Evolutionary conservation across 768 basidiomycete genomes (phyloP).

Genomic region (Tulasnella sp.): DNA sequence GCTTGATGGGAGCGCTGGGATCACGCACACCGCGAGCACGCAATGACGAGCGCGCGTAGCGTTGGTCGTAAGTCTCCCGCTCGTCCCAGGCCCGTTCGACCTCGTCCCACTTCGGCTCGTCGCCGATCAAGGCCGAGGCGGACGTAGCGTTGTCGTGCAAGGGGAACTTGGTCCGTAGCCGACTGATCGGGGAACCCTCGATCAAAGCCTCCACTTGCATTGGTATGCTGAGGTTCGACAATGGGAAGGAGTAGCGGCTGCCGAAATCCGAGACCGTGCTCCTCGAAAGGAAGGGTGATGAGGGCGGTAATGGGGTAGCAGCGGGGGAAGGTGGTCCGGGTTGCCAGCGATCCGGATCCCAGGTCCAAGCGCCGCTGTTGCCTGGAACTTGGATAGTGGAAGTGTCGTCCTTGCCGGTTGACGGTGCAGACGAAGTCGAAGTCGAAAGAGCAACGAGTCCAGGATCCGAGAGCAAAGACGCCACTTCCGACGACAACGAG

Average conservation of each 20-base stretch:
- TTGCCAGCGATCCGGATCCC: constrained; percentile 20
- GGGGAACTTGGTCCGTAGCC: constrained; percentile 46
- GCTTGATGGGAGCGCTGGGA: constrained; percentile 53
- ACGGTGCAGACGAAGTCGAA: constrained; percentile 42
- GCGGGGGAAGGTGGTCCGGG: constrained; percentile 31
- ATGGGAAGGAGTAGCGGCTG: constrained; percentile 69
- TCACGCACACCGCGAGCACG: constrained; percentile 34
- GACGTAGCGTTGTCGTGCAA: constrained; percentile 24
- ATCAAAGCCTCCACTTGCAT: constrained; percentile 90
- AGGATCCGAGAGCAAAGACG: not conserved
- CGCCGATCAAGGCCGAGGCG: not conserved
- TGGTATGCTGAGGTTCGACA: constrained; percentile 62
- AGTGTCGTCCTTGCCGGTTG: constrained; percentile 41
- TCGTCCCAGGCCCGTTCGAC: constrained; percentile 39
- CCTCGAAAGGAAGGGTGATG: constrained; percentile 61
- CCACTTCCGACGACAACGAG: not conserved
- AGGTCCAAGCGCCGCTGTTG: not conserved
- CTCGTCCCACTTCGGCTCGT: constrained; percentile 35
- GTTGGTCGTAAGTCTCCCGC: constrained; percentile 39
- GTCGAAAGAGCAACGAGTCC: constrained; percentile 38
- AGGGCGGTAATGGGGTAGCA: constrained; percentile 25
- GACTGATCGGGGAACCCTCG: constrained; percentile 87
- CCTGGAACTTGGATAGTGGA: constrained; percentile 39
- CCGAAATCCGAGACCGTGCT: constrained; percentile 82
- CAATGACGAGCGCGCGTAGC: constrained; percentile 32